These are phyloP conservation scores for Trichosporon inkin DNA, from an alignment of 1,284 basidiomycete species.

Conservation along the genomic window DNA sequence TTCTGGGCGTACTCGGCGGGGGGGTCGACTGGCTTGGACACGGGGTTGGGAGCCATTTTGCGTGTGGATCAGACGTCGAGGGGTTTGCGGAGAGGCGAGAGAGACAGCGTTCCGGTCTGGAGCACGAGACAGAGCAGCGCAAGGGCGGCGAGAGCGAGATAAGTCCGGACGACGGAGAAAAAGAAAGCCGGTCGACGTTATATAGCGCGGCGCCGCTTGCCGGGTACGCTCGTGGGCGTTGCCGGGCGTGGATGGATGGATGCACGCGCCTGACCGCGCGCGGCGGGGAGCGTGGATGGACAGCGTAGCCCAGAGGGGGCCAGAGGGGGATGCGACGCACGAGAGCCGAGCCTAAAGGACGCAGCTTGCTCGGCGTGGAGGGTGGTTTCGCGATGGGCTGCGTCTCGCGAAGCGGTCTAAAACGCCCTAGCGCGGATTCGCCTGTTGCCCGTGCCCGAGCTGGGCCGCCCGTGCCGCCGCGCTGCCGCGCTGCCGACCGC, in stretches of 20 bases:
- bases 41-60: too few relatives aligned
- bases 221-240: too few relatives aligned
- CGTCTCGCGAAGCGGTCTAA: neutral
- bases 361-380: neutral
- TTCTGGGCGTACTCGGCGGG: too few relatives aligned
- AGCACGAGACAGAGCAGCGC: neutral
- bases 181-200: neutral
- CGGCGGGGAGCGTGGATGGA: neutral
- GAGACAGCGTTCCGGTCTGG: too few relatives aligned
- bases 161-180: neutral
- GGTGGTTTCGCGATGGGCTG: neutral
- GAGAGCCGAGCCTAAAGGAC: neutral
- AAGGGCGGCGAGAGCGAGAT: neutral
- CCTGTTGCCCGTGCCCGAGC: neutral
- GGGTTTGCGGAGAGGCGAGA: too few relatives aligned
- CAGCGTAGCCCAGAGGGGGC: neutral
- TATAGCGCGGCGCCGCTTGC: neutral
- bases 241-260: too few relatives aligned
- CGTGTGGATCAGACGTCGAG: too few relatives aligned
- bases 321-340: neutral
- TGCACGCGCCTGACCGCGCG: neutral
- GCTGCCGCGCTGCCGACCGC: too few relatives aligned
- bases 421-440: slow-evolving; percentile 2
- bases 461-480: neutral
- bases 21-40: too few relatives aligned